A percentile compares a stretch with the other conserved stretches of the same genome.
Evolutionary conservation across 371 early-diverging fungal species (phyloP).

Genomic region (Chytridium lagenaria): DNA sequence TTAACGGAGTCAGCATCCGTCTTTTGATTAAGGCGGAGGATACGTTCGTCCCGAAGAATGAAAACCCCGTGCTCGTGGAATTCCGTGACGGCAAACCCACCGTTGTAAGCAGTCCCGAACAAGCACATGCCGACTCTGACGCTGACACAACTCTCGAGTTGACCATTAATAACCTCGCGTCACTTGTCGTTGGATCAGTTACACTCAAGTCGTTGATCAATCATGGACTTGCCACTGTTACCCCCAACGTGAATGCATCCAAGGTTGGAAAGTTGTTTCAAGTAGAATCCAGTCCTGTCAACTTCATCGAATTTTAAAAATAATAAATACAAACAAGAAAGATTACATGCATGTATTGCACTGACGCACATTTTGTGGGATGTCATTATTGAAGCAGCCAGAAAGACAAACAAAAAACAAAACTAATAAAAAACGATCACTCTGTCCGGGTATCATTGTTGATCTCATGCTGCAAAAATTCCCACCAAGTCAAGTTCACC

Average conservation of each 20-base stretch:
- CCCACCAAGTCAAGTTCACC: neutral
- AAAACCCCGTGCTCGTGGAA: conserved; percentile 16
- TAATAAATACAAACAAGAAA: conserved; percentile 2
- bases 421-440: too few species aligned
- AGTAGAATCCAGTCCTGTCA: neutral
- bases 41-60: conserved; percentile 18
- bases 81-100: neutral
- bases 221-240: conserved; percentile 21
- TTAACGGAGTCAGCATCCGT: conserved; percentile 19
- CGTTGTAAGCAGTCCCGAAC: neutral
- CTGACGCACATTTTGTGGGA: too few species aligned
- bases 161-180: conserved; percentile 16
- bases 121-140: neutral
- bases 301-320: conserved; percentile 8
- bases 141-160: conserved; percentile 13
- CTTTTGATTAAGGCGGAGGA: conserved; percentile 18
- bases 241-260: neutral
- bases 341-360: too few species aligned
- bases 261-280: neutral
- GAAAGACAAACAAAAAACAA: too few species aligned
- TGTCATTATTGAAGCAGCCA: too few species aligned
- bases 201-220: conserved; percentile 1
- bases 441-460: too few species aligned
- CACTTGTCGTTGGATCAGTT: conserved; percentile 28
- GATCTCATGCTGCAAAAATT: neutral